A percentile compares a stretch with the other conserved stretches of the same genome.
These are phyloP conservation scores for Kluyveromyces lactis DNA, from an alignment of 805 yeast genomes.

Conservation along the genomic window DNA sequence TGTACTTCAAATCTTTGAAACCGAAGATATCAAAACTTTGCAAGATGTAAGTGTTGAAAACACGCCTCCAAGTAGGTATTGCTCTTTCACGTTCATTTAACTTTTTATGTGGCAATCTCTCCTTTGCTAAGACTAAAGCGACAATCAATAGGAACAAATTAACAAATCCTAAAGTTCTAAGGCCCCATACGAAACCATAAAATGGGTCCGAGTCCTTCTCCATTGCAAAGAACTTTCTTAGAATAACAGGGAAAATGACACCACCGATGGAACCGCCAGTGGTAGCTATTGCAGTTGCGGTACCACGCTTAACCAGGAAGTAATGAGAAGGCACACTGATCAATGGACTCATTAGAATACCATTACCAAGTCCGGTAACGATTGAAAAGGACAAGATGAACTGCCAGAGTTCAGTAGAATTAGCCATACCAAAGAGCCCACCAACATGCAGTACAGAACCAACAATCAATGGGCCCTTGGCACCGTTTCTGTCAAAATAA, in stretches of 20 bases:
- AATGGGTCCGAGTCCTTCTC: slow-evolving; percentile 16
- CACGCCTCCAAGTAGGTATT: slow-evolving; percentile 19
- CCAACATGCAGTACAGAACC: slow-evolving; percentile 36
- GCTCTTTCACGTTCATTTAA: slow-evolving; percentile 33
- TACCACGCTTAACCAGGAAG: slow-evolving; percentile 50
- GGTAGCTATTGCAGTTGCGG: slow-evolving; percentile 40
- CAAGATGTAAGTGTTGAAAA: slow-evolving; percentile 22
- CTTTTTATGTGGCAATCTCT: slow-evolving; percentile 37
- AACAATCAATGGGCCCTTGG: slow-evolving; percentile 32
- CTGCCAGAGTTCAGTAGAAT: slow-evolving; percentile 44
- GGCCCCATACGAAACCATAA: slow-evolving; percentile 49
- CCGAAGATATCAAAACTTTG: slow-evolving; percentile 30
- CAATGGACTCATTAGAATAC: slow-evolving; percentile 47
- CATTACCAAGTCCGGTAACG: slow-evolving; percentile 48
- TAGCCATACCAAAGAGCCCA: slow-evolving; percentile 48
- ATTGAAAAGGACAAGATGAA: slow-evolving; percentile 51
- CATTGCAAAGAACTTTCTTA: slow-evolving; percentile 35
- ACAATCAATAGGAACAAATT: slow-evolving; percentile 29
- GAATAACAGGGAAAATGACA: slow-evolving; percentile 43
- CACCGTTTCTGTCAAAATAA: slow-evolving; percentile 47
- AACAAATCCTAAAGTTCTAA: slow-evolving; percentile 42
- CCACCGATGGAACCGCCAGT: slow-evolving; percentile 46
- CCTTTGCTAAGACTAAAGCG: slow-evolving; percentile 31
- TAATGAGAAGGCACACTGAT: slow-evolving; percentile 58
- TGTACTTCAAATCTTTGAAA: slow-evolving; percentile 37